Base-by-base conservation (phyloP, 2,329 filamentous ascomycete species). In the Fusarium sp. region DNA sequence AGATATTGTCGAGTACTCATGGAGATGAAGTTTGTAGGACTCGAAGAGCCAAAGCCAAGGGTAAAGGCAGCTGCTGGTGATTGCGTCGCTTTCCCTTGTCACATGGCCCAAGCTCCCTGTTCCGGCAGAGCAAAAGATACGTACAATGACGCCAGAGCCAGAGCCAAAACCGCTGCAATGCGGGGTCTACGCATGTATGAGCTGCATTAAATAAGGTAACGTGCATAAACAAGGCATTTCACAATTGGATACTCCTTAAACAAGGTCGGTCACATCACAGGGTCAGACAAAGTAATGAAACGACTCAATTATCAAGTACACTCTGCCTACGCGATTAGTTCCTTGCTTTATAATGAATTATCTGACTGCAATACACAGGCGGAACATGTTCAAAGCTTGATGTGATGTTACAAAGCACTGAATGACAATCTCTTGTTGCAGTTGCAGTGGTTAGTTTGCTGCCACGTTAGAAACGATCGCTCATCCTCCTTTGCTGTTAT, bases 291-390 rank as follows among this genome's bases (percentile, higher is more conserved):
- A 35, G 57, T 28, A 72, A 61, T 33, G 57, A 57, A 64, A 70
- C 20, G 43, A 64, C 44, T 64, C 15, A 58, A 64, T 64, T 64
- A 64, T 70, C 63, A 59, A 63, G 48, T 64, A 58, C 66, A 66
- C 46, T 63, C 69, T 69, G 69, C 73, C 73, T 75, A 73, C 65
- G 65, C 62, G 58, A 75, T 75, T 75, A 75, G 73, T 75, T 54
- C 63, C 57, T 43, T 65, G 58, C 56, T 60, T 63, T 50, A 46
- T 43, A 55, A 55, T 48, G 42, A 68, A 44, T 43, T 60, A 43
- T 69, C 49, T 52, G 52, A 46, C 62, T 53, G 65, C 42, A 61
- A 62, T 55, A 50, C 23, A 69, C 28, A 38, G 38, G 41, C 59
- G 48, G 20, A 53, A 55, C 41, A 23, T n/a, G n/a, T n/a, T 44